phyloP scores from a whole-genome alignment of 495 filamentous ascomycete species.

The Xylaria bambusicola region DNA sequence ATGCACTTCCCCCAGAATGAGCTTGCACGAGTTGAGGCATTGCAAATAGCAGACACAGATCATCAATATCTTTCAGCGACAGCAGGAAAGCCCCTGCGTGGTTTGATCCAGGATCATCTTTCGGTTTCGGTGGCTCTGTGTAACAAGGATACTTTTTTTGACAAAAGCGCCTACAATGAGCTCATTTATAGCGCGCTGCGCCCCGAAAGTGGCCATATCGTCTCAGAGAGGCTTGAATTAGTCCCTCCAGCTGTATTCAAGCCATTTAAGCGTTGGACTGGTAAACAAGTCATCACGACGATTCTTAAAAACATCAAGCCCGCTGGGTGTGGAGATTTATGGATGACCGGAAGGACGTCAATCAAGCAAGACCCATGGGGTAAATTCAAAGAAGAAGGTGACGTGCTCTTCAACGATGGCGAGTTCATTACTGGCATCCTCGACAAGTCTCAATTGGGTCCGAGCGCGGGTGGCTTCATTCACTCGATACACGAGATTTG shows the following conservation, averaged over 20 bases:
- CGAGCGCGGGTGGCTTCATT: conserved; percentile 81
- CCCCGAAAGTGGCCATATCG: conserved; percentile 84
- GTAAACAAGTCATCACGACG: conserved; percentile 94
- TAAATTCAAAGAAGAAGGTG: conserved; percentile 59
- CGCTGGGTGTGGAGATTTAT: conserved; percentile 70
- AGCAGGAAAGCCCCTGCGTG: conserved; percentile 89
- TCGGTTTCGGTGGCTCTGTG: conserved; percentile 91
- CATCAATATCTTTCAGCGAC: conserved; percentile 96
- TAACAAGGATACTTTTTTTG: conserved; percentile 90
- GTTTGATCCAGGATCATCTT: conserved; percentile 98
- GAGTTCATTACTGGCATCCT: conserved; percentile 88
- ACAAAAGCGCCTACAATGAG: conserved; percentile 85
- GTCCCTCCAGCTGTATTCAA: conserved; percentile 80
- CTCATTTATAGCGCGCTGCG: conserved; percentile 85
- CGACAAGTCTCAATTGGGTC: conserved; percentile 94
- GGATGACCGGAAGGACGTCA: conserved; percentile 74
- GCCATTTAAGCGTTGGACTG: conserved; percentile 87
- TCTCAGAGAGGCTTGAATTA: conserved; percentile 67
- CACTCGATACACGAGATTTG: conserved; percentile 93
- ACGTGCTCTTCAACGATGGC: conserved; percentile 84
- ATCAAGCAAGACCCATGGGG: conserved; percentile 78
- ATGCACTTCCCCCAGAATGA: conserved; percentile 99
- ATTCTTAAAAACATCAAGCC: conserved; percentile 91
- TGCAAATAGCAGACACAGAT: conserved; percentile 92
- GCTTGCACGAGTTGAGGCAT: conserved; percentile 85